Conservation (phyloP, 1,284 basidiomycete species). For the Ceratobasidium papillatum region DNA sequence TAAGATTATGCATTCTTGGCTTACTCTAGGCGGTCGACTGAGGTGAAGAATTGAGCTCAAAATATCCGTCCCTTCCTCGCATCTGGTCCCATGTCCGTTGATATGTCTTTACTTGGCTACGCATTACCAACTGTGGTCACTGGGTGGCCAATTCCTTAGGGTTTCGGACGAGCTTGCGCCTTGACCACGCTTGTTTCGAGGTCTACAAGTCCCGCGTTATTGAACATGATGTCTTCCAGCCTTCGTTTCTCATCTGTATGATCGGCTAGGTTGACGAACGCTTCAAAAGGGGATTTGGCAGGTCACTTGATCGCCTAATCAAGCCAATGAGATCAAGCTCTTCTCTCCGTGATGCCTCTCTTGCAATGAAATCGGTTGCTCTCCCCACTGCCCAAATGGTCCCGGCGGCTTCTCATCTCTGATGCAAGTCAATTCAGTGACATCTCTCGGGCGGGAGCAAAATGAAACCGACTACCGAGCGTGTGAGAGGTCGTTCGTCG, state of each 20-base stretch:
- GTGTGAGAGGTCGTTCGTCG: background rate
- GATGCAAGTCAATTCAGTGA: background rate
- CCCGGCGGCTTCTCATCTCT: background rate
- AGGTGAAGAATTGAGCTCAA: background rate
- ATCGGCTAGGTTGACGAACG: background rate
- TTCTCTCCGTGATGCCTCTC: background rate
- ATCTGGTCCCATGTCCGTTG: background rate
- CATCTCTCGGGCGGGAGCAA: background rate
- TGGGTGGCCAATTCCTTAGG: background rate
- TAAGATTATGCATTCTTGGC: background rate
- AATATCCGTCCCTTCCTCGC: background rate
- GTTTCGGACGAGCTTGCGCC: background rate
- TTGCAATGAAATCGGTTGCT: background rate
- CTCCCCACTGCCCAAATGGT: background rate
- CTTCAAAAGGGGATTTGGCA: background rate
- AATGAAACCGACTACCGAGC: background rate
- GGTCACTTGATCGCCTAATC: constrained; percentile 8
- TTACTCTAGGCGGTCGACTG: background rate
- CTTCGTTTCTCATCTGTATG: background rate
- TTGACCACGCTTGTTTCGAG: background rate
- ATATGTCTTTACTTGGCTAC: background rate
- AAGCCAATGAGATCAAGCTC: background rate
- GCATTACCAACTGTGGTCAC: background rate
- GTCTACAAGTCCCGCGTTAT: background rate
- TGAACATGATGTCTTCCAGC: background rate